Evolutionary conservation across 1,284 basidiomycete genomes (phyloP).

Genomic region (Ustilago vetiveriae): DNA sequence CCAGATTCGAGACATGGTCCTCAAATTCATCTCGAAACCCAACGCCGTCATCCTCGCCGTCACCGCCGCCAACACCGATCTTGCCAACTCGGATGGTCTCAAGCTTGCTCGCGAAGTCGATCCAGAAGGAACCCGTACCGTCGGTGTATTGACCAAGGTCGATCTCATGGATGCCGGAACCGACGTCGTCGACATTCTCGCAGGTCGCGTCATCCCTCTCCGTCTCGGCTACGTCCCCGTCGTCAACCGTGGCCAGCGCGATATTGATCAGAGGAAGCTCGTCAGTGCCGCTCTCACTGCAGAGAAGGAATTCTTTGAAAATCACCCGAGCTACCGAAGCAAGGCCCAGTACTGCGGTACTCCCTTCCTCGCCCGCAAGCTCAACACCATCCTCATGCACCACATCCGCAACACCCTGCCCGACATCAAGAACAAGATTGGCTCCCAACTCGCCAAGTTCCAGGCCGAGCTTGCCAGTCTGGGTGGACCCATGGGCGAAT

Average conservation of each 20-base stretch:
- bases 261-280: slow-evolving; percentile 88
- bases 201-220: slow-evolving; percentile 93
- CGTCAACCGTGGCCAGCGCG: slow-evolving; percentile 95
- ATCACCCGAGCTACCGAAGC: slow-evolving; percentile 92
- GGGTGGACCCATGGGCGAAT: slow-evolving; percentile 94
- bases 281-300: slow-evolving; percentile 84
- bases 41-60: slow-evolving; percentile 97
- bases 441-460: slow-evolving; percentile 98
- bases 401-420: slow-evolving; percentile 98
- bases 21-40: slow-evolving; percentile 95
- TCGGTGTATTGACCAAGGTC: slow-evolving; percentile 94
- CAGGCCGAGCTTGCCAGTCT: slow-evolving; percentile 97
- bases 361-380: slow-evolving; percentile 88
- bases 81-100: slow-evolving; percentile 96
- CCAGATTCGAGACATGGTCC: slow-evolving; percentile 90
- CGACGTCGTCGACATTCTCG: slow-evolving; percentile 94
- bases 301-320: slow-evolving; percentile 91
- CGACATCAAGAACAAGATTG: slow-evolving; percentile 98
- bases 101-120: slow-evolving; percentile 95
- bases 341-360: slow-evolving; percentile 98
- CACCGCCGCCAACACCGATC: slow-evolving; percentile 95
- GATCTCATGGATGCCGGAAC: slow-evolving; percentile 99
- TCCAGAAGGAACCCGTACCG: slow-evolving; percentile 92
- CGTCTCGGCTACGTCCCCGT: slow-evolving; percentile 98
- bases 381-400: slow-evolving; percentile 95